Evolutionary conservation across 345 rosid species (phyloP), one percentile per base, ranked within the genome.

Genomic region (Eucalyptus tenuipes): DNA sequence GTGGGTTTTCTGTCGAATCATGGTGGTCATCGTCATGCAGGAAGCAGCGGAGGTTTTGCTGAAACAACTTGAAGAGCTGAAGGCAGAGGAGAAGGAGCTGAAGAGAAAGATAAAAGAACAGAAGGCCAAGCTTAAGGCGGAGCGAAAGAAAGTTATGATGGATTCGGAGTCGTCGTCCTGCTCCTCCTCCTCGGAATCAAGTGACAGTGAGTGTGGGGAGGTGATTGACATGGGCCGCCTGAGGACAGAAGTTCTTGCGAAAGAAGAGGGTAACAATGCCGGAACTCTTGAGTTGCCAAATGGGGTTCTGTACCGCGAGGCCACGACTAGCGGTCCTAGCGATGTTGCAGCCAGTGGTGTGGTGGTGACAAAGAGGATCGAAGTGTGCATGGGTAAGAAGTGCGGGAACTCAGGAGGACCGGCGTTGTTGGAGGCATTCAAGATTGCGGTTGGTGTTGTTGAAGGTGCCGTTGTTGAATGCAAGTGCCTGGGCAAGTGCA

Each of bases 401-500:
- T 96, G 97, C 92, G 93, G 91, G 93, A 96, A 91, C 75, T 89
- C 94, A 22, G 98, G 97, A 88, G 93, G 92, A 20, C 92, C 91
- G 27, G 91, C 93, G 4, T 89, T 96, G 91, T 87, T 96, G 86
- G 93, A 92, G 61, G 96, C 91, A 88, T 94, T 96, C 91, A 93
- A 92, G 90, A 96, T 88, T 89, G 93, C 88, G 2, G 86, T 93
- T 79, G 94, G 95, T 8, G 27, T 68, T 4, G 5, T 18, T 52
- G 93, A 94, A 47, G 97, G 92, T 5, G 93, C 91, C 2, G 93
- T 94, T 59, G 95, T 93, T 57, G 94, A 93, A 86, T 96, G 97
- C 93, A 96, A 95, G 89, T 96, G 97, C 88, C 92, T 95, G 95
- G 97, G 96, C 7, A 95, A 95, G 91, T 95, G 98, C 93, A 91